Evolutionary conservation across 495 filamentous ascomycete species (phyloP).

Genomic region (Penicillium flavigenum): DNA sequence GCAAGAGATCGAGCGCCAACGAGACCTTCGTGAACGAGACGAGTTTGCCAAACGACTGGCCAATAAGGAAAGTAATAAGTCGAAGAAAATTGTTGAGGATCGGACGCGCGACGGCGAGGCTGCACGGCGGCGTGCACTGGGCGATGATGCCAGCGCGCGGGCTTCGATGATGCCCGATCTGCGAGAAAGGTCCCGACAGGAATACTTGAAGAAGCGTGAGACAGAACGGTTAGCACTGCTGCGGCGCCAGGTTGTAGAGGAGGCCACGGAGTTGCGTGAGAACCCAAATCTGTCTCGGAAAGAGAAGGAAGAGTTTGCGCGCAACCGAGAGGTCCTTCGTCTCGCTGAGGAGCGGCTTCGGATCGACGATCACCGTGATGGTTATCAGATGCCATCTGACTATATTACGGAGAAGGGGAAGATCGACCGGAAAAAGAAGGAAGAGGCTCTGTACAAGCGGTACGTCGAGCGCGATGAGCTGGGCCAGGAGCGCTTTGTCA

Average conservation of each 20-base stretch:
- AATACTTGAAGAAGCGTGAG: constrained; percentile 92
- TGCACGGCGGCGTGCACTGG: constrained; percentile 59
- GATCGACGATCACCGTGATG: constrained; percentile 91
- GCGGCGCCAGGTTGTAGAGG: constrained; percentile 88
- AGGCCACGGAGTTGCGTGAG: constrained; percentile 75
- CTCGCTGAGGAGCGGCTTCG: constrained; percentile 84
- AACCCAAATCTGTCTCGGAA: constrained; percentile 70
- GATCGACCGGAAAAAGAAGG: constrained; percentile 84
- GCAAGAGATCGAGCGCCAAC: constrained; percentile 55
- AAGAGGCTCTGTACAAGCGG: constrained; percentile 84
- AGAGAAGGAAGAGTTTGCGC: constrained; percentile 88
- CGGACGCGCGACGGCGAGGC: constrained; percentile 58
- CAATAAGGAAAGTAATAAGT: constrained; percentile 64
- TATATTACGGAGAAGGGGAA: constrained; percentile 93
- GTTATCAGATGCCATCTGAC: constrained; percentile 91
- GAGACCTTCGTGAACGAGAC: constrained; percentile 68
- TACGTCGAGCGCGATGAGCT: constrained; percentile 87
- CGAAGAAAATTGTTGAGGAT: constrained; percentile 74
- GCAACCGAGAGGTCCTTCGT: constrained; percentile 81
- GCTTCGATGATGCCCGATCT: constrained; percentile 70
- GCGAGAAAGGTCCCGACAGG: constrained; percentile 78
- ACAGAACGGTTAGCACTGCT: constrained; percentile 79
- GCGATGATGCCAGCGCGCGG: constrained; percentile 62
- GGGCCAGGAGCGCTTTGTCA: constrained; percentile 85
- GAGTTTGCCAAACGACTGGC: constrained; percentile 73